Conservation (phyloP, 495 filamentous ascomycete genomes). For the Podospora comata region DNA sequence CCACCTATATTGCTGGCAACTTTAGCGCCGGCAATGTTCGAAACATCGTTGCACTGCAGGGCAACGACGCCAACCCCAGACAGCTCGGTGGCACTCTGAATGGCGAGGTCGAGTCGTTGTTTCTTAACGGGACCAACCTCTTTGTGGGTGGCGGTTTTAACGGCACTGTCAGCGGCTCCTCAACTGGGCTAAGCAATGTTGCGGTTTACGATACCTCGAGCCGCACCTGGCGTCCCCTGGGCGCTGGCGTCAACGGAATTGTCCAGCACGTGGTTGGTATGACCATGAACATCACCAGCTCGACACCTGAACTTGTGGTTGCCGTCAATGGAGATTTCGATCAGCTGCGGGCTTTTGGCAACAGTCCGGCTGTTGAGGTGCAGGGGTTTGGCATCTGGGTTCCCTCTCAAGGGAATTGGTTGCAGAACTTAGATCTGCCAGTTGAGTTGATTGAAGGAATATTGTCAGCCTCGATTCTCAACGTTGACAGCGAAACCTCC, state of each 20-base stretch:
- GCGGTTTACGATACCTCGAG: constrained; percentile 68
- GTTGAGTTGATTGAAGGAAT: constrained; percentile 65
- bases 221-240: constrained; percentile 73
- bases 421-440: constrained; percentile 71
- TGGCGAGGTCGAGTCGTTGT: constrained; percentile 68
- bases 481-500: constrained; percentile 57
- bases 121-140: constrained; percentile 58
- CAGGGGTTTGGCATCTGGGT: constrained; percentile 90
- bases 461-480: constrained; percentile 60
- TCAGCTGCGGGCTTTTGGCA: constrained; percentile 62
- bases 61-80: constrained; percentile 55
- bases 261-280: constrained; percentile 72
- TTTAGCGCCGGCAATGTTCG: constrained; percentile 63
- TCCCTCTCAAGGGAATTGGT: constrained; percentile 83
- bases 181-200: constrained; percentile 63
- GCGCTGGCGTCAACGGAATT: constrained; percentile 78
- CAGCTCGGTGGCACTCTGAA: constrained; percentile 75
- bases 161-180: constrained; percentile 60
- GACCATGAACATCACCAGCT: constrained; percentile 72
- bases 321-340: constrained; percentile 79
- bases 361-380: constrained; percentile 56
- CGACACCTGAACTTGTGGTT: constrained; percentile 67
- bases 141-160: constrained; percentile 89
- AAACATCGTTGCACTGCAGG: constrained; percentile 74
- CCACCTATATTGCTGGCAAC: constrained; percentile 78